Base-by-base conservation (phyloP, 2,329 filamentous ascomycete genomes). In the Fusarium drepaniforme region DNA sequence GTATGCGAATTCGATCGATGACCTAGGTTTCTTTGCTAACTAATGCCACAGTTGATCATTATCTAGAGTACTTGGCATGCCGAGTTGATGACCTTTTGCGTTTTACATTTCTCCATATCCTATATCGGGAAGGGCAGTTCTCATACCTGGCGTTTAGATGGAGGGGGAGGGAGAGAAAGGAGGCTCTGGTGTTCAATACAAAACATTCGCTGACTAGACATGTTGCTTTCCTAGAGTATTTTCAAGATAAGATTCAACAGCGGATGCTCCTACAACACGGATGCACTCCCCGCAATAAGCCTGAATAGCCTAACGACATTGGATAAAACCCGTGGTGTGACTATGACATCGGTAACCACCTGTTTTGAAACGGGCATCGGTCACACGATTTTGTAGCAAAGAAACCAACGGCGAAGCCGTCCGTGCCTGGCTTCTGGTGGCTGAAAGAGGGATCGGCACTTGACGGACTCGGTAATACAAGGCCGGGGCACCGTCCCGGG, bases 1-100 rank as follows among this genome's bases (percentile, higher is more conserved):
- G 89, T 91, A 79, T 80, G 85, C 66, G 42, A 12, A 9, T 33
- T 8, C 25, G n/a, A 21, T 25, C 4, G n/a, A 38, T 23, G 25
- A 16, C 25, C 7, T 8, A 16, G 44, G 8, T 9, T 25, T 9
- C 5, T n/a, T 6, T 56, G 42, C 64, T 67, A 33, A 67, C 37
- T 12, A 15, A 25, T 15, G 3, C 8, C 37, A 11, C 35, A 67
- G 64, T 53, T 67, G 56, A 67, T 67, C 16, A 67, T 67, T 35
- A 67, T 62, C 23, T 67, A 40, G 57, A 40, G 53, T 8, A 40
- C 62, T 53, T 37, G 40, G 25, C n/a, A 42, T 59, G 57, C 28
- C 18, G 18, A 59, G 12, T 30, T 28, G 21, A n/a, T n/a, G 37
- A 40, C 57, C 44, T 23, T 49, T 30, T 59, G 25, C 28, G 6